These are phyloP conservation scores for Euryodendron excelsum DNA, from an alignment of 148 eudicot species.

Conservation along the genomic window DNA sequence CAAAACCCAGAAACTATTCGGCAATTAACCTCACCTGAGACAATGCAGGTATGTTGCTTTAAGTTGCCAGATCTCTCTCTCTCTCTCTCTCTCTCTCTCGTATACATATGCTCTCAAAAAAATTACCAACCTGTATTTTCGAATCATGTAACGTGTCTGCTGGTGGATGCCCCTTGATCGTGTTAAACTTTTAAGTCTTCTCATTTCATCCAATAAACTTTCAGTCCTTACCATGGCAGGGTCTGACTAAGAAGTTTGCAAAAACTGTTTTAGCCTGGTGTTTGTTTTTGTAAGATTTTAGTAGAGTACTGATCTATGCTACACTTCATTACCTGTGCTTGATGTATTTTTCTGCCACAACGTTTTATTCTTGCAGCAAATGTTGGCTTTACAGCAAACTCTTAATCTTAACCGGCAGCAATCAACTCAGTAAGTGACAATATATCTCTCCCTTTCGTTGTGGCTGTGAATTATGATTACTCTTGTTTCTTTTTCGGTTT, in stretches of 20 bases:
- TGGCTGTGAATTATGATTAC: not conserved
- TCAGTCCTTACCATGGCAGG: not conserved
- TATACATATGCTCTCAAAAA: not conserved
- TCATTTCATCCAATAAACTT: not conserved
- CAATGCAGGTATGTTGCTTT: conserved; percentile 64
- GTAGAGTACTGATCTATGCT: not conserved
- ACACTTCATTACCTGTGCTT: not conserved
- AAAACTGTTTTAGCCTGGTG: no score
- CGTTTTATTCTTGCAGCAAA: conserved; percentile 52
- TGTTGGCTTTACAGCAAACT: conserved; percentile 69
- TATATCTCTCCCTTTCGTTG: not conserved
- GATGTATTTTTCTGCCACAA: not conserved
- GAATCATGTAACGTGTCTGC: not conserved
- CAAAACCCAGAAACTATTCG: conserved; percentile 86
- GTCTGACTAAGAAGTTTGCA: no score
- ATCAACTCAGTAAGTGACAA: conserved; percentile 59
- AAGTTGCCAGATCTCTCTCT: not conserved
- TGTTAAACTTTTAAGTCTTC: not conserved
- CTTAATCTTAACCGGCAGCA: conserved; percentile 62
- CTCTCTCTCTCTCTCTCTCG: not conserved
- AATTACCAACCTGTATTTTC: not conserved
- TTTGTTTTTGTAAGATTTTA: not conserved
- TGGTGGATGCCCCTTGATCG: not conserved
- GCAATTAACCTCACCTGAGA: conserved; percentile 72
- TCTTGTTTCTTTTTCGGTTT: not conserved